A percentile compares a stretch with the other conserved stretches of the same genome.
Conservation (phyloP, 208 protist genomes). For the Trypanosoma melophagium region DNA sequence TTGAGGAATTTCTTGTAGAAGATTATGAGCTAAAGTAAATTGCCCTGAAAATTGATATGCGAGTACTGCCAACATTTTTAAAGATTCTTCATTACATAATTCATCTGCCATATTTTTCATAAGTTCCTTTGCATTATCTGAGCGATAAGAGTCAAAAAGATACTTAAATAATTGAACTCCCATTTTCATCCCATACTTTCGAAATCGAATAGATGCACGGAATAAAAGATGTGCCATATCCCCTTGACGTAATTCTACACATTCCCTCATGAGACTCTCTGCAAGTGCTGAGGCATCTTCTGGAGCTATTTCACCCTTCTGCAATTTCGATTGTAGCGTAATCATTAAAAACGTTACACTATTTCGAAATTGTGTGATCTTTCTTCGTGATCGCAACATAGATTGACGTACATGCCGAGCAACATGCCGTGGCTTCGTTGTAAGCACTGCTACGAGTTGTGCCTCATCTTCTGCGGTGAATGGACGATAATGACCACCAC, state of each 20-base stretch:
- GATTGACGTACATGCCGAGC: conserved; percentile 82
- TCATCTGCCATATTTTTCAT: conserved; percentile 88
- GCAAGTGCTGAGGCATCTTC: conserved; percentile 70
- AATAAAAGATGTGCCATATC: conserved; percentile 92
- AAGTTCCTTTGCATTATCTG: conserved; percentile 74
- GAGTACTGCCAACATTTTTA: conserved; percentile 66
- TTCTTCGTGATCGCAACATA: conserved; percentile 71
- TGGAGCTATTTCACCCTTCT: conserved; percentile 66
- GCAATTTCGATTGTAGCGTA: conserved; percentile 78
- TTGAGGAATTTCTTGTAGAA: conserved; percentile 54
- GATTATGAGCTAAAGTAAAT: conserved; percentile 30
- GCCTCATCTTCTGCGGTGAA: conserved; percentile 85
- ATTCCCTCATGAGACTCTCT: conserved; percentile 88
- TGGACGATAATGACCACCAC: conserved; percentile 55
- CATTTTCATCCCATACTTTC: conserved; percentile 80
- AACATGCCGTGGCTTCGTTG: conserved; percentile 80
- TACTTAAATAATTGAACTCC: conserved; percentile 61
- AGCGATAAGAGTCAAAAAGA: conserved; percentile 85
- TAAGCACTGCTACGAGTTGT: conserved; percentile 66
- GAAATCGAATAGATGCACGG: conserved; percentile 85
- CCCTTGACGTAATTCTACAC: conserved; percentile 83
- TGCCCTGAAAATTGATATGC: conserved; percentile 71
- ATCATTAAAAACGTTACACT: conserved; percentile 92
- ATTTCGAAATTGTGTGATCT: conserved; percentile 86
- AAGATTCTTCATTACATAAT: conserved; percentile 47